These are phyloP conservation scores for Fraxinus ornus DNA, from an alignment of 305 asterid species.

Conservation along the genomic window DNA sequence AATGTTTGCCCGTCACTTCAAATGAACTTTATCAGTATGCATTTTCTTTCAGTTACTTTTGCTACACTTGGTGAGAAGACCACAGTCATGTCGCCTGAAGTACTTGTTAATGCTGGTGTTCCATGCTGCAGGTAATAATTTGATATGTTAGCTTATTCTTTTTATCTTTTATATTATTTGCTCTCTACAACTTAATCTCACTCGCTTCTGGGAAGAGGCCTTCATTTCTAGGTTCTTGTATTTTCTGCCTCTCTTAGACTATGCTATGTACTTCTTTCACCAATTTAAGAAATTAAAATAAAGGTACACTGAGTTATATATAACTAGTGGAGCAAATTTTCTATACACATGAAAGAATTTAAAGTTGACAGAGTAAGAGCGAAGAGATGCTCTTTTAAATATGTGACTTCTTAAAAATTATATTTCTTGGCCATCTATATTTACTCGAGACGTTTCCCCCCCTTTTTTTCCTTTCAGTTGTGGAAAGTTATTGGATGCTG, in stretches of 20 bases:
- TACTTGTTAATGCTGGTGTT: conserved; percentile 85
- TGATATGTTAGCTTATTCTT: conserved; percentile 23
- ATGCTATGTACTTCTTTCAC: not conserved
- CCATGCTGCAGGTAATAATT: conserved; percentile 98
- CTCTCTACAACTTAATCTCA: conserved; percentile 10
- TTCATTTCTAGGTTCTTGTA: not conserved
- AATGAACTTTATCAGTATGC: conserved; percentile 29
- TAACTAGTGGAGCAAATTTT: not conserved
- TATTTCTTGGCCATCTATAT: not conserved
- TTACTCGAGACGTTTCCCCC: not conserved
- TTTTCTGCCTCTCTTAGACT: not conserved
- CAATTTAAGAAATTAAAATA: not conserved
- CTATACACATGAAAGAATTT: not conserved
- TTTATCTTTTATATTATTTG: conserved; percentile 12
- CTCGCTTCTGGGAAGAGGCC: conserved; percentile 5
- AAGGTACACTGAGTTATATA: not conserved
- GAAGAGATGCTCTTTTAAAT: not conserved
- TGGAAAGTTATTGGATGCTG: not conserved
- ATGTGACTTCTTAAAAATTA: not conserved
- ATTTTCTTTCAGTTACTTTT: conserved; percentile 78
- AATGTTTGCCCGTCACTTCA: not conserved
- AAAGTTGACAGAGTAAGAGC: not conserved
- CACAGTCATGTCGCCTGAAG: conserved; percentile 99
- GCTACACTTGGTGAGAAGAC: conserved; percentile 99
- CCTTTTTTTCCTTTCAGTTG: not conserved